These are phyloP conservation scores for Spencermartinsiella ligniputridi DNA, from an alignment of 1,139 yeast genomes.

Conservation along the genomic window DNA sequence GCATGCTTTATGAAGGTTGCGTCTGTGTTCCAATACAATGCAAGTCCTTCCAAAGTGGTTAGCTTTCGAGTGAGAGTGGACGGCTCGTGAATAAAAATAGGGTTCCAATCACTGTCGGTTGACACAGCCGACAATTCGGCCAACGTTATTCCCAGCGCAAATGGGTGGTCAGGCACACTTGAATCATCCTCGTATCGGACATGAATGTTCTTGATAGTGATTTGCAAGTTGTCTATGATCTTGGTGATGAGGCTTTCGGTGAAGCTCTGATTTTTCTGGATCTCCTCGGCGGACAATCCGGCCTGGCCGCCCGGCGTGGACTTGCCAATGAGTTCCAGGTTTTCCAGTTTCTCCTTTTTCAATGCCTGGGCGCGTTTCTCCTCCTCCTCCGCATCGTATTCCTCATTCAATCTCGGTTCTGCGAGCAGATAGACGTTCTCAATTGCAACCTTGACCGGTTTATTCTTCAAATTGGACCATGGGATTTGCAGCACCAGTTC, in stretches of 20 bases:
- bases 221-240: slow-evolving; percentile 86
- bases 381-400: slow-evolving; percentile 63
- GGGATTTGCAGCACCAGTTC: slow-evolving; percentile 89
- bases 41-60: slow-evolving; percentile 66
- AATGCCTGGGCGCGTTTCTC: slow-evolving; percentile 56
- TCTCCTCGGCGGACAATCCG: slow-evolving; percentile 39
- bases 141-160: slow-evolving; percentile 77
- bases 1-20: slow-evolving; percentile 35
- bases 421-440: slow-evolving; percentile 86
- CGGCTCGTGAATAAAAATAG: slow-evolving; percentile 75
- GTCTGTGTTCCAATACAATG: slow-evolving; percentile 84
- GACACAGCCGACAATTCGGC: slow-evolving; percentile 89
- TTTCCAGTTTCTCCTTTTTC: slow-evolving; percentile 63
- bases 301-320: slow-evolving; percentile 29
- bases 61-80: slow-evolving; percentile 70
- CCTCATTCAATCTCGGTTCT: slow-evolving; percentile 54
- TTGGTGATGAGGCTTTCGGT: slow-evolving; percentile 85
- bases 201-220: slow-evolving; percentile 90
- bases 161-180: slow-evolving; percentile 52
- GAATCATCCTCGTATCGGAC: slow-evolving; percentile 79
- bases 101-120: slow-evolving; percentile 79
- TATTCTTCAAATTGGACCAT: slow-evolving; percentile 90
- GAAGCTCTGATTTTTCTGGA: slow-evolving; percentile 66
- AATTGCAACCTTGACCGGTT: slow-evolving; percentile 87
- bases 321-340: slow-evolving; percentile 53